phyloP scores from a whole-genome alignment of 768 basidiomycete species.

The Russula earlei region DNA sequence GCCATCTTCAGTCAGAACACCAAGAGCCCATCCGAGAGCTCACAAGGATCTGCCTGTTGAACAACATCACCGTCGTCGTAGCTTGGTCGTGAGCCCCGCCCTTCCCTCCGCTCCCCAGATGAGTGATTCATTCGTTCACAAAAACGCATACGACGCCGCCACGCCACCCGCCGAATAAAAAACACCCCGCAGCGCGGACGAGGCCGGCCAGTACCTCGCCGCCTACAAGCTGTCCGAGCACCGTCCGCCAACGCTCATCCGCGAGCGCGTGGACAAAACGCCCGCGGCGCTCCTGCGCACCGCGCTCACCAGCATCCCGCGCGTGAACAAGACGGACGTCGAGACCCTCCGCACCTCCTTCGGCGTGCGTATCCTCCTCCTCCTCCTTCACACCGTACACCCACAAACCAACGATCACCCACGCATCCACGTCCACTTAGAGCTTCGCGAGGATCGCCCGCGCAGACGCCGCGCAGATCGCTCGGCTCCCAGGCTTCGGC shows the following conservation, averaged over 20 bases:
- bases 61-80: slow-evolving; percentile 86
- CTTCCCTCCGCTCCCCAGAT: neutral
- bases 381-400: neutral
- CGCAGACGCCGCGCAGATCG: slow-evolving; percentile 63
- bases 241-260: slow-evolving; percentile 88
- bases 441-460: slow-evolving; percentile 77
- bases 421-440: slow-evolving; percentile 32
- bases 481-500: slow-evolving; percentile 85
- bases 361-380: slow-evolving; percentile 49
- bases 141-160: no score
- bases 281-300: slow-evolving; percentile 73
- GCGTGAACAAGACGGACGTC: slow-evolving; percentile 97
- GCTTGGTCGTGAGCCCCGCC: slow-evolving; percentile 67
- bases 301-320: slow-evolving; percentile 79
- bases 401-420: neutral
- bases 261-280: slow-evolving; percentile 87
- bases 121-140: no score
- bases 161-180: neutral
- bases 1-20: slow-evolving; percentile 71
- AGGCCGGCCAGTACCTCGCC: slow-evolving; percentile 85
- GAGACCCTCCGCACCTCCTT: slow-evolving; percentile 86
- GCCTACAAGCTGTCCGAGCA: slow-evolving; percentile 92
- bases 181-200: slow-evolving; percentile 66
- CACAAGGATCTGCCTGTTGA: slow-evolving; percentile 87
- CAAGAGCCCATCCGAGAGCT: slow-evolving; percentile 86